A percentile compares a stretch with the other conserved stretches of the same genome.
Evolutionary conservation across 202 grass and related monocot genomes (phyloP).

Genomic region (Setaria italica): DNA sequence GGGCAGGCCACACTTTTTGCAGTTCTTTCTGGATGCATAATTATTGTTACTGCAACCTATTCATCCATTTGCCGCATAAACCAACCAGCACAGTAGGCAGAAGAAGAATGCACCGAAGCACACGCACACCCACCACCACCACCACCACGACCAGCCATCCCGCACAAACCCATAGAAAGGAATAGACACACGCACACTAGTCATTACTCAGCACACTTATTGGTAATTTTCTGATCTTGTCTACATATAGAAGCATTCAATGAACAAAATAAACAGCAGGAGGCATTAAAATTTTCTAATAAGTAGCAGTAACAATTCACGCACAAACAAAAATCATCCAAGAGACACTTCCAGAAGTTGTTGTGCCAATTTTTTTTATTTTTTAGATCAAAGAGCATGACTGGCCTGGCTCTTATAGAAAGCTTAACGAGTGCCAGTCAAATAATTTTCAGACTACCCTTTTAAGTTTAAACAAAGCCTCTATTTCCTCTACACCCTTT

Average conservation of each 20-base stretch:
- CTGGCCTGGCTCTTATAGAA: background rate
- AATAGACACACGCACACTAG: constrained; percentile 62
- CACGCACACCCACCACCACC: constrained; percentile 64
- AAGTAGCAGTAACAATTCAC: background rate
- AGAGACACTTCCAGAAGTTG: background rate
- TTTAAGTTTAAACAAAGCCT: no score
- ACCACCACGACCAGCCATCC: constrained; percentile 55
- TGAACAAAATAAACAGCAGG: constrained; percentile 23
- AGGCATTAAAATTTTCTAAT: background rate
- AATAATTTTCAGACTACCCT: background rate
- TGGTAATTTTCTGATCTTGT: constrained; percentile 46
- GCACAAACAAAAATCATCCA: background rate
- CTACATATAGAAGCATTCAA: constrained; percentile 22
- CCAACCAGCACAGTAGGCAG: constrained; percentile 65
- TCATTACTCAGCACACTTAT: constrained; percentile 55
- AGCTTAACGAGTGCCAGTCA: background rate
- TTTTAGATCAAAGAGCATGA: background rate
- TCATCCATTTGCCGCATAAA: constrained; percentile 74
- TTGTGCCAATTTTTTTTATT: background rate
- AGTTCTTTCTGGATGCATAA: constrained; percentile 99
- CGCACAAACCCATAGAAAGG: constrained; percentile 68
- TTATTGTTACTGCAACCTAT: constrained; percentile 99
- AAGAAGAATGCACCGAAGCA: constrained; percentile 62
- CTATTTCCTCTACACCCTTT: background rate
- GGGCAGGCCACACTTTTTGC: constrained; percentile 93